Conservation (phyloP, 495 filamentous ascomycete species). For the Stereocaulon alpinum region DNA sequence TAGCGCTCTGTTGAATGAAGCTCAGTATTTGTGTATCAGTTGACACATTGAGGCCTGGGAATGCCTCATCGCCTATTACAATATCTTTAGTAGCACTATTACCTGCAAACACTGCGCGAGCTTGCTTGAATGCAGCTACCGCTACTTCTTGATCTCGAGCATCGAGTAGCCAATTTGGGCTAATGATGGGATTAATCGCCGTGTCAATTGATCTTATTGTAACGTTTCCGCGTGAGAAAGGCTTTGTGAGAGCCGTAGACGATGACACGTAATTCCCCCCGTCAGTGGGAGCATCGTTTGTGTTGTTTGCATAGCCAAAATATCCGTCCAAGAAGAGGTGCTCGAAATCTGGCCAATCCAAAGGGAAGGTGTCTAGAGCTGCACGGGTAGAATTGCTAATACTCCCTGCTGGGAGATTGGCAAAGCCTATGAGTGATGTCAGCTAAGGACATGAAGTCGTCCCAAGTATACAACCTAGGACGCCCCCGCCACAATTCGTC, state of each 20-base stretch:
- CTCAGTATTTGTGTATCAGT: no score
- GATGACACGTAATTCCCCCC: no score
- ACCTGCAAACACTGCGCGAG: conserved; percentile 22
- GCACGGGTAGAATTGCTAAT: conserved; percentile 5
- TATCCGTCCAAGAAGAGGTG: background rate
- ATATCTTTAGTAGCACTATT: background rate
- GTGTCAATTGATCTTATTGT: no score
- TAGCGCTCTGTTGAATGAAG: conserved; percentile 28
- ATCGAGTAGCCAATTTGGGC: conserved; percentile 39
- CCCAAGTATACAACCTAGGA: no score
- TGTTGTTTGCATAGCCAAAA: no score
- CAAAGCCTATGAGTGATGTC: conserved; percentile 26
- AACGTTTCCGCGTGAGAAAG: no score
- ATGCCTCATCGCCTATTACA: no score
- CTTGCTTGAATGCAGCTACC: conserved; percentile 44
- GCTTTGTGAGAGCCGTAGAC: no score
- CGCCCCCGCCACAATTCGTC: no score
- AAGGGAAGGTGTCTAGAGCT: conserved; percentile 27
- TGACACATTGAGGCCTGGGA: no score
- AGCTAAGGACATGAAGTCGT: conserved; percentile 27
- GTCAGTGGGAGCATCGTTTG: background rate
- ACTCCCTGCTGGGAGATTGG: conserved; percentile 8
- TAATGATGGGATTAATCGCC: conserved; percentile 10
- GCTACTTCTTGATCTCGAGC: conserved; percentile 33
- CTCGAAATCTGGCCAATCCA: conserved; percentile 39